Evolutionary conservation across 352 stramenopile species (phyloP), one percentile per base, ranked within the genome.

Genomic region (Aphanomyces cochlioides): DNA sequence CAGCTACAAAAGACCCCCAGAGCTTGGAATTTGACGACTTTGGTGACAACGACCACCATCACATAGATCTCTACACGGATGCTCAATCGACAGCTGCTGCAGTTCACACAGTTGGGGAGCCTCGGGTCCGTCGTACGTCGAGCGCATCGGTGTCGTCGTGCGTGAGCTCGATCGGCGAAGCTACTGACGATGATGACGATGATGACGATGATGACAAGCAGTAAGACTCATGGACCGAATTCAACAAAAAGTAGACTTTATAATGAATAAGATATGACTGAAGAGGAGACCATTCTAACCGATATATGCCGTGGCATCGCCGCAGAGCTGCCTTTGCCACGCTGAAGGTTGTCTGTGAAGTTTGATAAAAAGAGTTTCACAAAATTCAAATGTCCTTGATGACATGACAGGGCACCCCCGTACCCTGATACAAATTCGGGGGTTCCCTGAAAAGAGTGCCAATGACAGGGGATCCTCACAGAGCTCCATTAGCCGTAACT

Each of bases 171-270:
- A 28, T 28, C 28, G 28, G 28, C 28, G 28, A 28, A 28, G 28
- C 0, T 28, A 28, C 28, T 28, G 13, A 38, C 57, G 43, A 4
- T 41, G 54, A 61, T 19, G 50, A 57, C 54, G 54, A 61, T 37
- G 54, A 48, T 19, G 57, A 50, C 37, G 36, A 47, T 1, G 57
- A 65, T 1, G 38, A 13, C 57, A 48, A 7, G 36, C 36, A 48
- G 37, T 0, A 34, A 6, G 36, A 65, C n/a, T 40, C 57, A 36
- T 65, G 57, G 57, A 48, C 57, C 0, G 12, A 37, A 19, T 65
- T 37, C 57, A 48, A 17, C 37, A 61, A 61, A 61, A 61, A 65
- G 57, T 50, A 47, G 50, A 17, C 56, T 38, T 37, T 28, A 43
- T 28, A 63, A 37, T 38, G 1, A 57, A 28, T 28, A 28, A 28